Conservation (phyloP, 2,329 filamentous ascomycete genomes). For the Fusarium kyushuense region DNA sequence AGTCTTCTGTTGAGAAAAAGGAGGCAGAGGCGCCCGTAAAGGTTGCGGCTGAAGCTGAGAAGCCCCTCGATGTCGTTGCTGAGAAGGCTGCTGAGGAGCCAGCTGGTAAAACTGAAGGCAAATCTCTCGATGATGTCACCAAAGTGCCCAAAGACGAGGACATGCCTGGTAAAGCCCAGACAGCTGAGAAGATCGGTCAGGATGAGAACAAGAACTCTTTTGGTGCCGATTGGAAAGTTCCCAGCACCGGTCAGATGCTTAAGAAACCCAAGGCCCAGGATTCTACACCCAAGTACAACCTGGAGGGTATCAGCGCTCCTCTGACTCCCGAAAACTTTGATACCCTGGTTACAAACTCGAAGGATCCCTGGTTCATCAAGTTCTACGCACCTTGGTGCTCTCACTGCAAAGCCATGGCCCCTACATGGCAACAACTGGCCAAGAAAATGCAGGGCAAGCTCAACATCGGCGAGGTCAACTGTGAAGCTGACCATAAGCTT, state of each 20-base stretch:
- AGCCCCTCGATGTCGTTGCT: slow-evolving; percentile 26
- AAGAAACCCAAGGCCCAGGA: slow-evolving; percentile 60
- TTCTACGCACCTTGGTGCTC: slow-evolving; percentile 98
- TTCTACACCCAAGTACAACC: slow-evolving; percentile 72
- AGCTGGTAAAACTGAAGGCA: slow-evolving; percentile 34
- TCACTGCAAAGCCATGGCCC: slow-evolving; percentile 93
- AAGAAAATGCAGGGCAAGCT: slow-evolving; percentile 91
- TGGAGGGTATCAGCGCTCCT: slow-evolving; percentile 77
- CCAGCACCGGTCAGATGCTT: slow-evolving; percentile 48
- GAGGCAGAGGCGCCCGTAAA: slow-evolving; percentile 51
- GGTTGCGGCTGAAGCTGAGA: slow-evolving; percentile 31
- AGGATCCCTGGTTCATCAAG: slow-evolving; percentile 98
- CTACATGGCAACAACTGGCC: slow-evolving; percentile 89
- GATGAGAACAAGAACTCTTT: slow-evolving; percentile 45
- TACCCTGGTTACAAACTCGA: slow-evolving; percentile 83
- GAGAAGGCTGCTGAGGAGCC: slow-evolving; percentile 36
- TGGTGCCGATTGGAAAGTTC: slow-evolving; percentile 49
- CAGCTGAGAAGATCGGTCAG: slow-evolving; percentile 47
- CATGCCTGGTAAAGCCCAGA: slow-evolving; percentile 43
- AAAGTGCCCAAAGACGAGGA: slow-evolving; percentile 47
- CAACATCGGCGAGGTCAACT: slow-evolving; percentile 97
- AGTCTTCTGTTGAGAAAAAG: slow-evolving; percentile 38
- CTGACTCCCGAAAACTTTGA: slow-evolving; percentile 90
- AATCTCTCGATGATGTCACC: slow-evolving; percentile 39
- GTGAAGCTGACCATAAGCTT: slow-evolving; percentile 84